Conservation (phyloP, 2,329 filamentous ascomycete species). For the Talaromyces albobiverticillius region DNA sequence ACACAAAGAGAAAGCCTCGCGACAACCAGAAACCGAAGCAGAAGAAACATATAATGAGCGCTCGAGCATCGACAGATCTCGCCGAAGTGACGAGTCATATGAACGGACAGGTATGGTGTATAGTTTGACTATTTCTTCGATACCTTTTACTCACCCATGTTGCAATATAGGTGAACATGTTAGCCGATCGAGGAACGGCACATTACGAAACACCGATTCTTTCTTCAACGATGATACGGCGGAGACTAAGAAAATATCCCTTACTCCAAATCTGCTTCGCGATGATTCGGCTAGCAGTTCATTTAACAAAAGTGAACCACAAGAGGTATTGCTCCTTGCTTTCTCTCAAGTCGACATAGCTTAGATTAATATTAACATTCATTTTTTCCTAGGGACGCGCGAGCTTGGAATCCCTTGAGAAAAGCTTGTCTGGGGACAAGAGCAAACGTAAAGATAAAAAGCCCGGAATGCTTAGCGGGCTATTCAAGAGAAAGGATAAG, state of each 20-base stretch:
- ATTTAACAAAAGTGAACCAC: constrained; percentile 27
- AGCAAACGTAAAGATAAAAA: constrained; percentile 69
- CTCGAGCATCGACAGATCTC: constrained; percentile 35
- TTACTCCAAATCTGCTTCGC: constrained; percentile 86
- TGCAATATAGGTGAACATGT: constrained; percentile 26
- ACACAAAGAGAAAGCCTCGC: constrained; percentile 32
- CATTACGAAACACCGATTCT: constrained; percentile 86
- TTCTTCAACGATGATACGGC: constrained; percentile 96
- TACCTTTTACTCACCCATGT: constrained; percentile 17
- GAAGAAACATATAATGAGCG: constrained; percentile 27
- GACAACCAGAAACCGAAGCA: constrained; percentile 22
- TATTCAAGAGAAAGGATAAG: constrained; percentile 66
- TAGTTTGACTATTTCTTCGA: neutral
- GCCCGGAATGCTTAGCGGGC: constrained; percentile 66
- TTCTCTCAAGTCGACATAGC: neutral
- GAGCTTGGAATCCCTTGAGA: constrained; percentile 76
- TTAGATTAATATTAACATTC: neutral
- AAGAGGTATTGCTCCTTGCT: constrained; percentile 33
- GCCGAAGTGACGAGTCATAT: constrained; percentile 67
- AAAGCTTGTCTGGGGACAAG: constrained; percentile 62
- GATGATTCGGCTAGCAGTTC: constrained; percentile 61
- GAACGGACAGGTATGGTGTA: constrained; percentile 41
- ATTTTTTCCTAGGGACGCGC: constrained; percentile 49
- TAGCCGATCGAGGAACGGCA: constrained; percentile 73
- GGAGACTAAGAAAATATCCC: constrained; percentile 94